Evolutionary conservation across 257 asterid genomes (phyloP), one percentile per base, ranked within the genome.

Genomic region (Solanum arcanum): DNA sequence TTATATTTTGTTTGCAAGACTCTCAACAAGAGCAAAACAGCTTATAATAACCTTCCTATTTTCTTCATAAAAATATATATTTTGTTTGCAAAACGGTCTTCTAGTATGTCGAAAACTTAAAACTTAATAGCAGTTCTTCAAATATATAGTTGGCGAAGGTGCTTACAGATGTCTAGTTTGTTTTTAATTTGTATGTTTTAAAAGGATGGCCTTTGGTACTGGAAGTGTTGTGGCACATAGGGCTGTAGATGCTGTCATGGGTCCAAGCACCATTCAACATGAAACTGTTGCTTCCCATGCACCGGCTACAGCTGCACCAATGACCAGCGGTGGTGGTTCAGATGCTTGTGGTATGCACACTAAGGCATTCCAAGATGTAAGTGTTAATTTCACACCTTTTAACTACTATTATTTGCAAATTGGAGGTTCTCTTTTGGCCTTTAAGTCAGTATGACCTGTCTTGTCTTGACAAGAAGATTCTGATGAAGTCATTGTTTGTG

Each of bases 161-260:
- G 86, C 60, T 66, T 47, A 62, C 18, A 25, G 27, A 42, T 42
- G n/a, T 60, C 21, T 5, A 10, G 66, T 46, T 27, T 18, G 49
- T 41, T 7, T 33, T 11, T 77, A 42, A 72, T 33, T 20, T 60
- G n/a, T 68, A 44, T 83, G 44, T 35, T 42, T 46, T 44, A 25
- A 29, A 95, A 97, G 99, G 80, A 29, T 96, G 93, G 93, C 93
- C 64, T 95, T 92, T 76, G 98, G 99, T 62, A 87, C 90, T 86
- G 98, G 98, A 87, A 93, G 91, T 87, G 95, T 96, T 2, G 73
- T 96, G 85, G 99, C 94, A 27, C 98, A 95, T 81, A 92, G 98
- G 88, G 96, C 93, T 44, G 98, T 93, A 39, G 98, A 96, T 89
- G 86, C 95, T 72, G 91, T 95, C 76, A 27, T 94, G 90, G 98